Conservation (phyloP, 768 basidiomycete genomes). For the Boletus pseudo-olivaceus region DNA sequence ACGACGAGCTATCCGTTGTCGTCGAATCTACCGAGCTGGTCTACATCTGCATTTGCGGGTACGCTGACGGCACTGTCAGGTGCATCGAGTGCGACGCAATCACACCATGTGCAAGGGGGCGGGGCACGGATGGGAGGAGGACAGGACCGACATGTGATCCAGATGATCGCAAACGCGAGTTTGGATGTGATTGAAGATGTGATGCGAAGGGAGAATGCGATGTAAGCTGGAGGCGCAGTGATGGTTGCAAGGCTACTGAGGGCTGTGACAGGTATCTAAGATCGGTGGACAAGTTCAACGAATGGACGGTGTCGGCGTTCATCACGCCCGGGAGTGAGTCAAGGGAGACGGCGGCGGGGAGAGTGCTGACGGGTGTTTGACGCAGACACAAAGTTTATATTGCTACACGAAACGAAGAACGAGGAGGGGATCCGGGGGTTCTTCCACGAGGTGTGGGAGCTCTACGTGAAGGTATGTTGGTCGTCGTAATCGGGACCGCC, state of each 20-base stretch:
- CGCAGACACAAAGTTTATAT: slow-evolving; percentile 89
- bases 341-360: not conserved
- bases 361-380: slow-evolving; percentile 3
- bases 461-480: slow-evolving; percentile 83
- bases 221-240: slow-evolving; percentile 49
- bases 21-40: slow-evolving; percentile 85
- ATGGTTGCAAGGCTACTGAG: slow-evolving; percentile 13
- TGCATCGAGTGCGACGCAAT: slow-evolving; percentile 70
- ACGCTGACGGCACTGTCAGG: slow-evolving; percentile 85
- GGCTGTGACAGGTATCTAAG: slow-evolving; percentile 78
- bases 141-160: slow-evolving; percentile 90
- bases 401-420: slow-evolving; percentile 93
- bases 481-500: not conserved
- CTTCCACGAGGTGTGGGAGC: slow-evolving; percentile 95
- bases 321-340: slow-evolving; percentile 89
- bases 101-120: slow-evolving; percentile 57
- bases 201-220: slow-evolving; percentile 75
- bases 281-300: slow-evolving; percentile 95
- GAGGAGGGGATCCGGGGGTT: slow-evolving; percentile 94
- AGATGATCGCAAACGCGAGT: slow-evolving; percentile 98
- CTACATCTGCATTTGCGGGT: slow-evolving; percentile 87
- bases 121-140: slow-evolving; percentile 71
- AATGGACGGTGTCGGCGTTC: slow-evolving; percentile 97
- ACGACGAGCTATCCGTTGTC: slow-evolving; percentile 64
- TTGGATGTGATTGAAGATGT: slow-evolving; percentile 94